Percentiles rank a stretch among this genome's conserved stretches.
phyloP scores from a whole-genome alignment of 768 basidiomycete genomes.

The Boletus coccyginus region DNA sequence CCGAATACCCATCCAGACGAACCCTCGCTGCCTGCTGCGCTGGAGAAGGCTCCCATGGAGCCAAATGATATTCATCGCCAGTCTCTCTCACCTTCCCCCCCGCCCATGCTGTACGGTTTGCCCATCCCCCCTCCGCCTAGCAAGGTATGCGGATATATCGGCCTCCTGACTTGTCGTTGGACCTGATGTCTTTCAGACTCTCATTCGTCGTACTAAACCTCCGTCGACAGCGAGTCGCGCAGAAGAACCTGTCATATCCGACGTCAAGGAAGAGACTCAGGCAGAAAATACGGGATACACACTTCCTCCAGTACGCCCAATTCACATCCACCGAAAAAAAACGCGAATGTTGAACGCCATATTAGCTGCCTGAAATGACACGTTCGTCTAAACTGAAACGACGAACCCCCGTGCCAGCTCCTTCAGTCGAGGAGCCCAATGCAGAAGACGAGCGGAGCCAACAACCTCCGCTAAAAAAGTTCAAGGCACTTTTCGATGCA shows the following conservation, averaged over 20 bases:
- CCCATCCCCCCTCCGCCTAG: conserved; percentile 23
- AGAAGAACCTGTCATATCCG: conserved; percentile 2
- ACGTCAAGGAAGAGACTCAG: conserved; percentile 10
- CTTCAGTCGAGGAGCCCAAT: conserved; percentile 16
- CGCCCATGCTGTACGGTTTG: conserved; percentile 18
- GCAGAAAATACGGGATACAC: conserved; percentile 10
- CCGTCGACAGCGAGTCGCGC: conserved; percentile 10
- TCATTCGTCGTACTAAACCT: conserved; percentile 22
- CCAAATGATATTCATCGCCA: neutral
- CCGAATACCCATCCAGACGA: conserved; percentile 55
- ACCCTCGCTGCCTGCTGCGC: conserved; percentile 35
- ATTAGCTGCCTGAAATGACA: conserved; percentile 40
- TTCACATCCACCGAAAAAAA: neutral
- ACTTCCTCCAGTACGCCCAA: conserved; percentile 25
- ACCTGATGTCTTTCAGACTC: conserved; percentile 15
- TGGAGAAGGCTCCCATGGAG: conserved; percentile 14
- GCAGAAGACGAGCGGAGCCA: conserved; percentile 13
- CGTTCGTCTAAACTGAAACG: conserved; percentile 52
- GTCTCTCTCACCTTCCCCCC: conserved; percentile 14
- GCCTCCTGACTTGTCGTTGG: neutral
- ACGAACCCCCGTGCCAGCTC: conserved; percentile 39
- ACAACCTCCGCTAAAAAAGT: conserved; percentile 67
- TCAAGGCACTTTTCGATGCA: conserved; percentile 67
- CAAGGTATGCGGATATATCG: conserved; percentile 10
- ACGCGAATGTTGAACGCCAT: neutral